Base-by-base conservation (phyloP, 441 rosid genomes). In the Eruca vesicaria region DNA sequence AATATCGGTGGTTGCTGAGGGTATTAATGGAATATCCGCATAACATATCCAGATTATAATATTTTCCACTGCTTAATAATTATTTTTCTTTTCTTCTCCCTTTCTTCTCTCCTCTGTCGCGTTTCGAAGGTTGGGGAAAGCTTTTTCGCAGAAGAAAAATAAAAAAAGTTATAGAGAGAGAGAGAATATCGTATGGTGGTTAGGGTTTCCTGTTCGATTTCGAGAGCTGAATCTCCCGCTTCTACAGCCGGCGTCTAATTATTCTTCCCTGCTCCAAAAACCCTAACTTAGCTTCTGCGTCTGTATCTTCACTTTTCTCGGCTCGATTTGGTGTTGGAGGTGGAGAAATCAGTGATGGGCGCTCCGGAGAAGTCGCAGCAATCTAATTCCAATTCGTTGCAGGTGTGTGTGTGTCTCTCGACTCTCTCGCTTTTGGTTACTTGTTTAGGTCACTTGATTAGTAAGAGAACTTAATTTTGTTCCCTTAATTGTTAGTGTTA, bases 361-460 rank as follows among this genome's bases (percentile, higher is more conserved):
- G 93, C 87, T 41, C 92, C 82, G 63, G 98, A 93, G 79, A 96
- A 91, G 81, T 86, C 93, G 7, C 89, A 90, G 7, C 89, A 90
- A 74, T 74, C 88, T 53, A 87, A 84, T 80, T 71, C 92, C 74
- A 89, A 86, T 86, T 79, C 93, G 86, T 85, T 93, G 97, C 99
- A 96, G 97, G 99, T 93, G 7, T 77, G 99, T 93, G 7, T 77
- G 89, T 67, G 19, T 55, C 41, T 55, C 41, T 4, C 32, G 26
- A 18, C 53, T 48, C 52, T 76, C 26, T 65, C 53, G 45, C 55
- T n/a, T 75, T 59, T 64, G 15, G 29, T 21, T 26, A 57, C 69
- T 15, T 48, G 48, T 41, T n/a, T 41, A 4, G 48, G 16, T 12
- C 16, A 14, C 48, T 74, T 66, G 66, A 70, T 80, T 59, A 18